phyloP scores from a whole-genome alignment of 1,284 basidiomycete species.

The Microbotryum lychnidis-dioicae region DNA sequence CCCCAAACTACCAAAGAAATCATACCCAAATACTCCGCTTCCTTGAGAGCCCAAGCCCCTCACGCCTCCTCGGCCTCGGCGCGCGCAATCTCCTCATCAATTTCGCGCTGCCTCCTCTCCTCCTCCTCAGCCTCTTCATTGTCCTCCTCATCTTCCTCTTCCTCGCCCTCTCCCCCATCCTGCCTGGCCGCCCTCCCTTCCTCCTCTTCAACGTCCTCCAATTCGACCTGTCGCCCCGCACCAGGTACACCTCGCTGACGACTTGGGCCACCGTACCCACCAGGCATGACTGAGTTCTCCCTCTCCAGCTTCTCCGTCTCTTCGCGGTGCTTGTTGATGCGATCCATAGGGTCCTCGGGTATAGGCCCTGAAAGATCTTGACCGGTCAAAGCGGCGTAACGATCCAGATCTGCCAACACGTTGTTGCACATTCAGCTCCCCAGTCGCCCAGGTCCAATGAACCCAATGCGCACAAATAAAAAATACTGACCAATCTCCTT shows the following conservation, averaged over 20 bases:
- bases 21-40: too few species aligned
- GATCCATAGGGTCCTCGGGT: slow-evolving; percentile 33
- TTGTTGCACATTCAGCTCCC: too few species aligned
- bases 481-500: slow-evolving; percentile 29
- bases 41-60: neutral
- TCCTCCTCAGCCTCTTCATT: slow-evolving; percentile 11
- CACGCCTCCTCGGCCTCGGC: slow-evolving; percentile 1
- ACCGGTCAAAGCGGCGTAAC: slow-evolving; percentile 23
- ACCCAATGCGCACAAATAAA: neutral
- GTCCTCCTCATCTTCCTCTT: slow-evolving; percentile 8
- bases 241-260: neutral
- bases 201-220: neutral
- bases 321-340: slow-evolving; percentile 27
- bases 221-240: slow-evolving; percentile 1
- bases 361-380: slow-evolving; percentile 27
- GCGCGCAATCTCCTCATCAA: neutral
- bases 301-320: slow-evolving; percentile 2
- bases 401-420: slow-evolving; percentile 19
- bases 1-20: too few species aligned
- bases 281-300: neutral
- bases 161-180: slow-evolving; percentile 11
- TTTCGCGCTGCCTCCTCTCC: slow-evolving; percentile 3
- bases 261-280: slow-evolving; percentile 4
- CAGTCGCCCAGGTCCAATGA: too few species aligned
- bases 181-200: neutral